Percentiles rank a stretch among this genome's conserved stretches.
Conservation (phyloP, 1,284 basidiomycete genomes). For the Leccinum solheimii region DNA sequence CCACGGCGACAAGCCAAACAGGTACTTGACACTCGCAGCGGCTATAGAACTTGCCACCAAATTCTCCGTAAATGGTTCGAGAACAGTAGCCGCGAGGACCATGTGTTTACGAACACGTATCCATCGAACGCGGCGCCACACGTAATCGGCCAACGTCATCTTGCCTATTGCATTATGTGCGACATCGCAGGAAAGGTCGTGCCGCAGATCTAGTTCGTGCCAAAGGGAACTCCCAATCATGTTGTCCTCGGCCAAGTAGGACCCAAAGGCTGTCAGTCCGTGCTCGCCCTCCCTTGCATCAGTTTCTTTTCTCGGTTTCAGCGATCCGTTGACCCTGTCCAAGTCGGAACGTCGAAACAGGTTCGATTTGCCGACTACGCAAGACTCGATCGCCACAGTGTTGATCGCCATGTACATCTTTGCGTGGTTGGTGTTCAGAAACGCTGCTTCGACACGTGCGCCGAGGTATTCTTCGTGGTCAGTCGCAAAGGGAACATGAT, state of each 20-base stretch:
- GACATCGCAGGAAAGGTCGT: constrained; percentile 86
- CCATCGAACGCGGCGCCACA: constrained; percentile 88
- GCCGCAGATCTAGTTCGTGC: constrained; percentile 86
- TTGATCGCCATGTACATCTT: constrained; percentile 99
- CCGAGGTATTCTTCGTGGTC: constrained; percentile 70
- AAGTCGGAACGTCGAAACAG: constrained; percentile 90
- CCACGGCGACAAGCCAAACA: constrained; percentile 53
- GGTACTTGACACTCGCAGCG: constrained; percentile 53
- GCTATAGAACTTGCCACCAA: constrained; percentile 69
- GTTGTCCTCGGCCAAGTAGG: constrained; percentile 93
- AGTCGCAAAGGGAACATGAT: constrained; percentile 93
- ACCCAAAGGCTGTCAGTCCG: constrained; percentile 78
- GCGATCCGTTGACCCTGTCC: constrained; percentile 64
- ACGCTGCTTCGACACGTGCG: constrained; percentile 88
- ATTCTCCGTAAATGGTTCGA: constrained; percentile 90
- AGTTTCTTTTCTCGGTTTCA: constrained; percentile 44
- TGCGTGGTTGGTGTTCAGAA: constrained; percentile 95
- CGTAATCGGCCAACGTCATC: constrained; percentile 79
- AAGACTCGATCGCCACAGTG: constrained; percentile 84
- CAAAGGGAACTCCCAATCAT: constrained; percentile 89
- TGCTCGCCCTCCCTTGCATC: constrained; percentile 35
- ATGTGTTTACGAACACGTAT: constrained; percentile 93
- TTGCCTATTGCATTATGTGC: constrained; percentile 86
- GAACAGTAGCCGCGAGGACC: constrained; percentile 78
- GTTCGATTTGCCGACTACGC: constrained; percentile 97